Conservation (phyloP, 805 yeast genomes). For the Hanseniaspora jakobsenii region DNA sequence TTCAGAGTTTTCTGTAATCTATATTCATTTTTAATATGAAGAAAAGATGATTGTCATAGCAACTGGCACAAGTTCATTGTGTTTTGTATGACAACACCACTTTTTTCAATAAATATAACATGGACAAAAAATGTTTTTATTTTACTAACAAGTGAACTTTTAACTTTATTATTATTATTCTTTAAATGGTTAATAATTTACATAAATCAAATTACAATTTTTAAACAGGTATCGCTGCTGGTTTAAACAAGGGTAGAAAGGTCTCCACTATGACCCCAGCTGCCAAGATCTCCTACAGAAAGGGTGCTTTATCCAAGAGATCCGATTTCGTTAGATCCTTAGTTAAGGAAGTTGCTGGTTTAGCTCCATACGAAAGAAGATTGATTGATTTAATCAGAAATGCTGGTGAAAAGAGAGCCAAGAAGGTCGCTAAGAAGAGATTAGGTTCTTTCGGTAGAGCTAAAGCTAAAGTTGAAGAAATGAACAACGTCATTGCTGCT, state of each 20-base stretch:
- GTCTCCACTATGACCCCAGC: slow-evolving; percentile 74
- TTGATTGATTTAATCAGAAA: slow-evolving; percentile 98
- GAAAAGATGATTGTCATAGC: too few relatives aligned
- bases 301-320: slow-evolving; percentile 94
- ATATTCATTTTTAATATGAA: too few relatives aligned
- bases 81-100: too few relatives aligned
- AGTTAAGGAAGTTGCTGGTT: slow-evolving; percentile 94
- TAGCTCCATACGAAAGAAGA: slow-evolving; percentile 99
- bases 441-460: slow-evolving; percentile 99
- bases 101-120: too few relatives aligned
- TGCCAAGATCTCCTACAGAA: slow-evolving; percentile 87
- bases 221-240: slow-evolving; percentile 77
- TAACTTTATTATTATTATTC: too few relatives aligned
- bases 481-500: slow-evolving; percentile 91
- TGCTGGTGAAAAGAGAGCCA: slow-evolving; percentile 99
- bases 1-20: too few relatives aligned
- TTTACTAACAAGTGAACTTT: slow-evolving; percentile 14
- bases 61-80: too few relatives aligned
- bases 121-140: neutral
- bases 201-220: neutral
- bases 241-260: slow-evolving; percentile 98
- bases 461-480: slow-evolving; percentile 98
- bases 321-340: slow-evolving; percentile 88
- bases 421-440: slow-evolving; percentile 99
- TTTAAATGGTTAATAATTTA: too few relatives aligned